These are phyloP conservation scores for Fagopyrum esculentum DNA, from an alignment of 148 eudicot genomes.

Conservation along the genomic window DNA sequence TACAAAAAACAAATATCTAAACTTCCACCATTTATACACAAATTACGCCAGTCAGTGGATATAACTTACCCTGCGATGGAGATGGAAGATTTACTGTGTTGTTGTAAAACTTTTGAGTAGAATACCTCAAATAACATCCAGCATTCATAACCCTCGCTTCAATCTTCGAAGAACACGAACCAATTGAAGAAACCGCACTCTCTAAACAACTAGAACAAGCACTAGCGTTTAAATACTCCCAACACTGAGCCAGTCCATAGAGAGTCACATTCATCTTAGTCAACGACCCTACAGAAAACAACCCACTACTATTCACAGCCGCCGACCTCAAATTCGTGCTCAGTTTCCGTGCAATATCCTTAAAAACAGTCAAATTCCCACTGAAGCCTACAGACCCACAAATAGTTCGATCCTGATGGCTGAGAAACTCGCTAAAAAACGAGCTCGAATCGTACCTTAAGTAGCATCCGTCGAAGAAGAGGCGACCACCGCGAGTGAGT, in stretches of 20 bases:
- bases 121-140: conserved; percentile 50
- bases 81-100: conserved; percentile 13
- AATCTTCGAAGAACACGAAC: conserved; percentile 24
- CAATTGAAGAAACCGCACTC: conserved; percentile 18
- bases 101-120: conserved; percentile 31
- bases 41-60: not conserved
- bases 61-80: not conserved
- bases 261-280: conserved; percentile 24
- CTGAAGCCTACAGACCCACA: conserved; percentile 24
- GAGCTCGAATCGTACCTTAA: conserved; percentile 30
- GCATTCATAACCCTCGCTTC: conserved; percentile 44
- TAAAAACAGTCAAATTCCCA: conserved; percentile 25
- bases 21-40: not conserved
- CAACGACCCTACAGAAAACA: conserved; percentile 25
- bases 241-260: conserved; percentile 53
- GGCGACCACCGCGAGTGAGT: conserved; percentile 27
- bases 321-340: conserved; percentile 23
- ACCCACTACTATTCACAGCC: conserved; percentile 26
- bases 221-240: conserved; percentile 33
- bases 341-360: conserved; percentile 18
- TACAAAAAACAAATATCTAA: not conserved
- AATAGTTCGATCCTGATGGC: conserved; percentile 15
- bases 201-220: conserved; percentile 37
- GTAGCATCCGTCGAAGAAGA: conserved; percentile 43
- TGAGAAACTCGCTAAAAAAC: conserved; percentile 29